Conservation (phyloP, 306 rosid genomes). For the Cotoneaster glaucophyllus region DNA sequence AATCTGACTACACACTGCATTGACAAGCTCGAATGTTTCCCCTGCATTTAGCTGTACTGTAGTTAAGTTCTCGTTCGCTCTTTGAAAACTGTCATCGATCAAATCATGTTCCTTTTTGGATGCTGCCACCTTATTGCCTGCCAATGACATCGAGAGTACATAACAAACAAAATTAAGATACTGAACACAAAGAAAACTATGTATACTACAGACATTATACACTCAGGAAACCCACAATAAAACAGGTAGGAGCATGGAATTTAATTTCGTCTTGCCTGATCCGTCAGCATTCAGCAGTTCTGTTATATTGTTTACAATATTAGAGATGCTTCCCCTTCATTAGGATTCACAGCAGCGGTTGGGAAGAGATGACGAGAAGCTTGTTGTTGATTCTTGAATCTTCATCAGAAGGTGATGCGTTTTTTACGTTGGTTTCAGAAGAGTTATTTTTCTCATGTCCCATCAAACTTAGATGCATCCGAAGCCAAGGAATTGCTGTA, state of each 20-base stretch:
- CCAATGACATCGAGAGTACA: slow-evolving; percentile 10
- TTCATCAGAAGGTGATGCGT: neutral
- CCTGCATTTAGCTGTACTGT: slow-evolving; percentile 26
- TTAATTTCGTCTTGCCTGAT: slow-evolving; percentile 28
- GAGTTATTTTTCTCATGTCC: slow-evolving; percentile 11
- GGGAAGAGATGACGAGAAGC: slow-evolving; percentile 12
- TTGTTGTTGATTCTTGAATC: neutral
- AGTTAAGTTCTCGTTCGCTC: slow-evolving; percentile 7
- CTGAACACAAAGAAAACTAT: neutral
- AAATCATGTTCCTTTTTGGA: slow-evolving; percentile 7
- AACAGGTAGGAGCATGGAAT: slow-evolving; percentile 12
- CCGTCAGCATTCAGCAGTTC: slow-evolving; percentile 22
- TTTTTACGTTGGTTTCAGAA: slow-evolving; percentile 14
- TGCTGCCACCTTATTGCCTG: slow-evolving; percentile 22
- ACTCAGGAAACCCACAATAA: neutral
- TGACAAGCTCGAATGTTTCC: slow-evolving; percentile 5
- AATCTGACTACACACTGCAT: slow-evolving; percentile 10
- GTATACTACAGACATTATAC: neutral
- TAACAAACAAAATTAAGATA: slow-evolving; percentile 5
- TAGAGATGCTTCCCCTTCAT: slow-evolving; percentile 10
- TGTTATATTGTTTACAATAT: neutral
- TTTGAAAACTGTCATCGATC: slow-evolving; percentile 9
- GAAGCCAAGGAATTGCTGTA: slow-evolving; percentile 20
- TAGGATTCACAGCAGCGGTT: slow-evolving; percentile 5
- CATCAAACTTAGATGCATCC: slow-evolving; percentile 19